A percentile compares a stretch with the other conserved stretches of the same genome.
Conservation (phyloP, 73 alveolate genomes). For the Paramecium octaurelia region DNA sequence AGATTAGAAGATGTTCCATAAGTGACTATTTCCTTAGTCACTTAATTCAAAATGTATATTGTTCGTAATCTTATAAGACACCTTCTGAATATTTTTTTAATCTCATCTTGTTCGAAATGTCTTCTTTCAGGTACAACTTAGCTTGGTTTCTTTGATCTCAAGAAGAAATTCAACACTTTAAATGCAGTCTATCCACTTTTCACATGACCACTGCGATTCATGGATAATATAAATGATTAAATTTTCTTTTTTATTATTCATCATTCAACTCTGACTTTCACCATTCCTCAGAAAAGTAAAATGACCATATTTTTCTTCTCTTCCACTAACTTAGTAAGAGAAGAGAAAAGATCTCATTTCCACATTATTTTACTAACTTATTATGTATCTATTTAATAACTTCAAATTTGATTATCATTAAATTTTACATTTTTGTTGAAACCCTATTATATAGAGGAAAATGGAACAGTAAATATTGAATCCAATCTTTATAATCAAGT, state of each 20-base stretch:
- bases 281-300: neutral
- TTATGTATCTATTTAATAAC: neutral
- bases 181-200: neutral
- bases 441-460: neutral
- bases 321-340: neutral
- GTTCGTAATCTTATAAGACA: neutral
- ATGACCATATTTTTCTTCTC: neutral
- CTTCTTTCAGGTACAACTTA: neutral
- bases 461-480: no score
- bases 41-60: neutral
- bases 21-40: slow-evolving; percentile 39
- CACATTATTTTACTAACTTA: neutral
- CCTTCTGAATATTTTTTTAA: neutral
- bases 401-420: neutral
- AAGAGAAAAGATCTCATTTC: neutral
- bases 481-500: neutral
- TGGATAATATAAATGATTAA: neutral
- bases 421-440: neutral
- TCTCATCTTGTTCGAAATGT: neutral
- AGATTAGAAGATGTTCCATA: slow-evolving; percentile 60
- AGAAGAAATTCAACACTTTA: slow-evolving; percentile 10
- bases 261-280: neutral
- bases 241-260: neutral
- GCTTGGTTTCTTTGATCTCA: neutral
- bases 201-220: neutral